Evolutionary conservation across 176 grass and related monocot genomes (phyloP).

Genomic region (Carex littledalei): DNA sequence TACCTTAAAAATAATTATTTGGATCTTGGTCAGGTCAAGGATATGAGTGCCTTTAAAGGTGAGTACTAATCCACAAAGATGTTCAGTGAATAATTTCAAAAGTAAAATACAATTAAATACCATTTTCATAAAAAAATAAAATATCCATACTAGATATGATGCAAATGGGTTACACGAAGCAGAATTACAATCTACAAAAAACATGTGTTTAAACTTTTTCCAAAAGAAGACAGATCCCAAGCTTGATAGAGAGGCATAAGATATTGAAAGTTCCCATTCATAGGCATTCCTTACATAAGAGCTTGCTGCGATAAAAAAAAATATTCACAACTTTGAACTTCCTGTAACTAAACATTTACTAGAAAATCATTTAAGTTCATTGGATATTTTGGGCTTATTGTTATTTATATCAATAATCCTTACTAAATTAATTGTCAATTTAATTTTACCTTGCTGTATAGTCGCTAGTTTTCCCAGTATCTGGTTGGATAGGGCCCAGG

Average conservation of each 20-base stretch:
- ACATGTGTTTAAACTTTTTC: not conserved
- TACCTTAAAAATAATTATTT: not conserved
- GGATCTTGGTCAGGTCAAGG: not conserved
- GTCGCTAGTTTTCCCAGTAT: not conserved
- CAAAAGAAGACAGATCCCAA: conserved; percentile 4
- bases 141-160: conserved; percentile 4
- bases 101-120: not conserved
- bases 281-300: not conserved
- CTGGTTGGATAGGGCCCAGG: not conserved
- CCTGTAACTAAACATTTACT: not conserved
- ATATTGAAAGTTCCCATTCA: not conserved
- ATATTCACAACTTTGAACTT: not conserved
- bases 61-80: not conserved
- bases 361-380: not conserved
- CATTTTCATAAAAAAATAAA: not conserved
- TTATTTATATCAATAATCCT: not conserved
- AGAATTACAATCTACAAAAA: not conserved
- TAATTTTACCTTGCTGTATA: not conserved
- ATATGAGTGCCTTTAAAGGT: not conserved
- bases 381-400: not conserved
- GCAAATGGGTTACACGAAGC: not conserved
- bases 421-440: not conserved
- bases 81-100: not conserved
- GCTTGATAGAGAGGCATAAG: not conserved
- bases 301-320: not conserved